phyloP scores from a whole-genome alignment of 257 asterid genomes.

The Scutellaria barbata region DNA sequence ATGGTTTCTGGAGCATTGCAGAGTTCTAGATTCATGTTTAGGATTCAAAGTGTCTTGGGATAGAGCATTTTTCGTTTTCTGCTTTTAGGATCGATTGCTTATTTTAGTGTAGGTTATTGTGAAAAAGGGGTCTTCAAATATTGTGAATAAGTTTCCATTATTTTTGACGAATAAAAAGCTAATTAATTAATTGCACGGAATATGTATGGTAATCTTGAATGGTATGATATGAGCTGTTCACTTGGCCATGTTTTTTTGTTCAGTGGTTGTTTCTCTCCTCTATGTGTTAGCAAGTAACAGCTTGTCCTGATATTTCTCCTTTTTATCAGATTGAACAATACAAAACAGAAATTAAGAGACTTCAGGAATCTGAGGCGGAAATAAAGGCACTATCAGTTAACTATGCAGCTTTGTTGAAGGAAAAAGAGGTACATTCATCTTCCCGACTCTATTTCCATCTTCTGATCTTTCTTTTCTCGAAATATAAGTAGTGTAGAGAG shows the following conservation, averaged over 20 bases:
- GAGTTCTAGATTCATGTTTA: conserved; percentile 4
- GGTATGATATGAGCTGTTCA: conserved; percentile 9
- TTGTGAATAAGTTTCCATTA: conserved; percentile 10
- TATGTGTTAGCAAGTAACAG: conserved; percentile 3
- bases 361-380: conserved; percentile 94
- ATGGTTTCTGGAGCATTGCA: conserved; percentile 25
- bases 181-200: neutral
- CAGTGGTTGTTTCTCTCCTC: neutral
- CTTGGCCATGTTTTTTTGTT: conserved; percentile 7
- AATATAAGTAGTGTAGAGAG: neutral
- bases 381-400: conserved; percentile 90
- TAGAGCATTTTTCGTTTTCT: neutral
- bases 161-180: conserved; percentile 2
- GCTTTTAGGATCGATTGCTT: neutral
- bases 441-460: conserved; percentile 4
- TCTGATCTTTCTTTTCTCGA: neutral
- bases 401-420: conserved; percentile 91
- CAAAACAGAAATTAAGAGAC: conserved; percentile 78
- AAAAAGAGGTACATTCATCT: conserved; percentile 71
- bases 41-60: conserved; percentile 13
- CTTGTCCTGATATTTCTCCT: conserved; percentile 12
- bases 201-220: conserved; percentile 6
- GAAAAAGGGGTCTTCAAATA: no score
- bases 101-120: neutral
- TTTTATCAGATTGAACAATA: conserved; percentile 63